Conservation (phyloP, 495 filamentous ascomycete genomes). For the Aspergillus olivimuriae region DNA sequence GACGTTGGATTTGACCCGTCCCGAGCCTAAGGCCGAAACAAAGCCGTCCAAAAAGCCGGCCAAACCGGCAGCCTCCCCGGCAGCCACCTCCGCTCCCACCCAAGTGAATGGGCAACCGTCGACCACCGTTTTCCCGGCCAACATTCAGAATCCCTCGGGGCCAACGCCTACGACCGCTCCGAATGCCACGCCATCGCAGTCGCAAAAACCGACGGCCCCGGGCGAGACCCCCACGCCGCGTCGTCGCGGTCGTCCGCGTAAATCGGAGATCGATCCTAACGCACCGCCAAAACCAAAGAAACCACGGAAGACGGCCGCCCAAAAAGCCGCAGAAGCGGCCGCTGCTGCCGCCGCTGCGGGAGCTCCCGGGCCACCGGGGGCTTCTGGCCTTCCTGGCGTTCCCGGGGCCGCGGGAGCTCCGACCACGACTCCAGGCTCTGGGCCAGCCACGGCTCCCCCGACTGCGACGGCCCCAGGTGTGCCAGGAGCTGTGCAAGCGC, state of each 20-base stretch:
- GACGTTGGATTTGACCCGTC: too few relatives aligned
- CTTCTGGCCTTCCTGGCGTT: not conserved
- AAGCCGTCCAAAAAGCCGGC: not conserved
- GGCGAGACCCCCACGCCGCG: not conserved
- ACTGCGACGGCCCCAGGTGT: too few relatives aligned
- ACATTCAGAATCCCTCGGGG: constrained; percentile 1
- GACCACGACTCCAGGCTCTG: too few relatives aligned
- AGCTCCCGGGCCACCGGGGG: too few relatives aligned
- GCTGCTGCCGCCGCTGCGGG: constrained; percentile 24
- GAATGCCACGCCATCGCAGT: not conserved
- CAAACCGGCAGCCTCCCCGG: not conserved
- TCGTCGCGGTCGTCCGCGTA: constrained; percentile 18
- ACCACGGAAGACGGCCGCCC: constrained; percentile 2
- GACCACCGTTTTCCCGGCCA: constrained; percentile 5
- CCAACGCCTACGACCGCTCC: not conserved
- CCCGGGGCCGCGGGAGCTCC: too few relatives aligned
- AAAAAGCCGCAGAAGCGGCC: constrained; percentile 10
- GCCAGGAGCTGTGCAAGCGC: too few relatives aligned
- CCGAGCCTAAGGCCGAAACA: not conserved
- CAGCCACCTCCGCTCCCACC: not conserved
- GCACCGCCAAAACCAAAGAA: constrained; percentile 13
- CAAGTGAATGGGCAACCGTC: constrained; percentile 9
- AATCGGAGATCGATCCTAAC: constrained; percentile 10
- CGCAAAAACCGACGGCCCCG: not conserved
- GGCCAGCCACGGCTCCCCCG: too few relatives aligned